Evolutionary conservation across 2,329 filamentous ascomycete species (phyloP), one percentile per base, ranked within the genome.

Genomic region (Pseudogymnoascus sp.): DNA sequence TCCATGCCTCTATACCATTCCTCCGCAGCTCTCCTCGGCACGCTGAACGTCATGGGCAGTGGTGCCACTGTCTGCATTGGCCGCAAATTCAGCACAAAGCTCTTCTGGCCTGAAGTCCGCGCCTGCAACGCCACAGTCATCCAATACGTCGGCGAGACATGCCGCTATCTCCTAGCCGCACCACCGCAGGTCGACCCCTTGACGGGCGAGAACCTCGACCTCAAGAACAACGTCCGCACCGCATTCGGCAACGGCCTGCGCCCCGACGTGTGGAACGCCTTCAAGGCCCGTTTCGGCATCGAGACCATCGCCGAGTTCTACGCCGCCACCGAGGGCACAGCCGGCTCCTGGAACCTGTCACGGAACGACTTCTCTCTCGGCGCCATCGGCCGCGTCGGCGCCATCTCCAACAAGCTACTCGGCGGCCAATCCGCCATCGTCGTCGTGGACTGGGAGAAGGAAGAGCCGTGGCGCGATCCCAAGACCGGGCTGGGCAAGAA

Each of bases 1-100:
- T 87, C 87, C 64, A 96, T 96, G 90, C 92, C 92, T 0, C 80
- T 96, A 5, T 96, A 96, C 72, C 92, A 96, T 77, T 88, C 88
- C 42, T 91, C 91, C 0, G 92, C 89, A 11, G 78, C 84, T 4
- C 69, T 95, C 5, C 80, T 96, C 47, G 90, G 87, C 23, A 83
- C 93, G 64, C 75, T 81, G 59, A 79, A 84, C 57, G 81, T 83
- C 23, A 74, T 95, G 34, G 73, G 81, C 62, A 75, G 77, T 0
- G 88, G 87, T 45, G 82, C 80, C 39, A 89, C 91, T 0, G 77
- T 93, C 61, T 83, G 89, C 26, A 76, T 96, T 14, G 89, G 89
- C 57, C 86, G 84, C 68, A 90, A 88, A 69, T 96, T 96, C 77
- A 92, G 89, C 2, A 89, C 88, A 2, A 83, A 82, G 66, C 84